A percentile compares a stretch with the other conserved stretches of the same genome.
Evolutionary conservation across 371 early-diverging fungal genomes (phyloP).

Genomic region (Mortierella sp.): DNA sequence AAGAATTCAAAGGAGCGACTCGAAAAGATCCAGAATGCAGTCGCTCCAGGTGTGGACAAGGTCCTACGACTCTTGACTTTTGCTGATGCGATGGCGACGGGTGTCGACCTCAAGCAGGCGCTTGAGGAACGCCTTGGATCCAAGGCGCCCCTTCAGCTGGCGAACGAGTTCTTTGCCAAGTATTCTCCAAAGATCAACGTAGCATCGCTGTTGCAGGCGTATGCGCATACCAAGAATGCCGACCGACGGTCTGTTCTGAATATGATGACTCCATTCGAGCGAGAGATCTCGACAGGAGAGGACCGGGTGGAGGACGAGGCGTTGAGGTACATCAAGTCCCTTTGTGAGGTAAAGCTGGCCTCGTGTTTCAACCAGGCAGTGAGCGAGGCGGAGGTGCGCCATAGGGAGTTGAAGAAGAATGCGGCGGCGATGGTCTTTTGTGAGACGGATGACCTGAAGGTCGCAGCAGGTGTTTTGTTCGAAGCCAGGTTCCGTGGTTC

Average conservation of each 20-base stretch:
- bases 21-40: constrained; percentile 29
- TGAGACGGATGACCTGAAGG: constrained; percentile 16
- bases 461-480: constrained; percentile 52
- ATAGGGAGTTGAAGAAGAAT: constrained; percentile 21
- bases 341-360: constrained; percentile 38
- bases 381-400: constrained; percentile 20
- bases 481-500: constrained; percentile 33
- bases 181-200: constrained; percentile 36
- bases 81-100: neutral
- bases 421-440: constrained; percentile 27
- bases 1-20: constrained; percentile 26
- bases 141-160: constrained; percentile 1
- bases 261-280: constrained; percentile 43
- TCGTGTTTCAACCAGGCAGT: constrained; percentile 22
- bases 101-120: neutral
- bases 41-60: constrained; percentile 36
- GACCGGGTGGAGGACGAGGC: constrained; percentile 26
- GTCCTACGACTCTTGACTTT: constrained; percentile 34
- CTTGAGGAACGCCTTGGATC: constrained; percentile 4
- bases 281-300: constrained; percentile 7
- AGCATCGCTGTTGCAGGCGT: constrained; percentile 53
- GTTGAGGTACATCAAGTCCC: constrained; percentile 20
- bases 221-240: constrained; percentile 51
- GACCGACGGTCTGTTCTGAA: constrained; percentile 44
- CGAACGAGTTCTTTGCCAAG: constrained; percentile 40